These are phyloP conservation scores for Ophiostoma montium DNA, from an alignment of 2,329 filamentous ascomycete genomes.

Conservation along the genomic window DNA sequence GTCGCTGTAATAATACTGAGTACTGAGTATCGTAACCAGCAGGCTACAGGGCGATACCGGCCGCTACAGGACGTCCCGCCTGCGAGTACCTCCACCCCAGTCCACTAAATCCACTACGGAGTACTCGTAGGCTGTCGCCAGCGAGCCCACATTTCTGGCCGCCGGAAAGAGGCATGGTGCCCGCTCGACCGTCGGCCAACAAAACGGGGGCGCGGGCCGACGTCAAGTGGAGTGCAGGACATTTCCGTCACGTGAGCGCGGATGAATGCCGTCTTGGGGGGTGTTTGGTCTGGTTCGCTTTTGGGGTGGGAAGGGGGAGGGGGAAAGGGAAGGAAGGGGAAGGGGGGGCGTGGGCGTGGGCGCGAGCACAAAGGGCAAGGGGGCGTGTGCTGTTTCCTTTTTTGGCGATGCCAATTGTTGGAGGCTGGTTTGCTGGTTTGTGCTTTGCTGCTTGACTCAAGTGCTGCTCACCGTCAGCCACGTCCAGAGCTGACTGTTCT, in stretches of 20 bases:
- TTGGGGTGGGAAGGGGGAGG: not conserved
- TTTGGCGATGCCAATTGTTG: no score
- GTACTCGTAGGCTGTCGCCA: not conserved
- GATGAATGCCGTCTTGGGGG: slow-evolving; percentile 5
- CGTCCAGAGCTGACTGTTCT: no score
- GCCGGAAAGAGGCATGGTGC: slow-evolving; percentile 12
- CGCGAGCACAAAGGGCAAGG: no score
- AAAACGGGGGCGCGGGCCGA: slow-evolving; percentile 11
- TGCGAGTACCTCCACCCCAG: not conserved
- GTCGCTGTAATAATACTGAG: not conserved
- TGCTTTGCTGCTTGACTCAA: no score
- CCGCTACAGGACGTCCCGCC: no score
- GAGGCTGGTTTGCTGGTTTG: no score
- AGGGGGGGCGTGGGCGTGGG: no score
- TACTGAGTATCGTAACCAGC: not conserved
- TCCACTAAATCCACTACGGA: not conserved
- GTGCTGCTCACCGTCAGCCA: no score
- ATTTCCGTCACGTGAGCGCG: slow-evolving; percentile 10
- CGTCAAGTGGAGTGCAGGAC: slow-evolving; percentile 11
- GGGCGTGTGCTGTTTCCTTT: no score
- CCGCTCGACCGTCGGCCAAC: slow-evolving; percentile 10
- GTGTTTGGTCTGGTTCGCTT: not conserved
- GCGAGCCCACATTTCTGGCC: slow-evolving; percentile 2
- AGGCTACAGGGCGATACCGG: not conserved
- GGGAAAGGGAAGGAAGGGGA: no score